phyloP scores from a whole-genome alignment of 371 early-diverging fungal genomes.

The Zopfochytrium polystomum region DNA sequence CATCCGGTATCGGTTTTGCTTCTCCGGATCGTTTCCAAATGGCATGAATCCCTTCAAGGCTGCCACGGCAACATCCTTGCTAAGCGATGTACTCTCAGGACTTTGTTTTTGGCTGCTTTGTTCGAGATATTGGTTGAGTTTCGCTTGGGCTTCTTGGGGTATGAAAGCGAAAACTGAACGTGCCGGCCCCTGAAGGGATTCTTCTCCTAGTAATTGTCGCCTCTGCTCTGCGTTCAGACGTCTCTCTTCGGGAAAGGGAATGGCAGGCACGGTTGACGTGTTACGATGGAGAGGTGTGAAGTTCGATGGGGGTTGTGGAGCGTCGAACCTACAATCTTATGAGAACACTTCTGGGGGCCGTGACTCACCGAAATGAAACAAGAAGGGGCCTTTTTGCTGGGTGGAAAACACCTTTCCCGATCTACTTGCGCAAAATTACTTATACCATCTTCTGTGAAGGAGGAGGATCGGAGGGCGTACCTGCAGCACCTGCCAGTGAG shows the following conservation, averaged over 20 bases:
- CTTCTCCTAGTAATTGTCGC: slow-evolving; percentile 67
- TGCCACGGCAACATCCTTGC: slow-evolving; percentile 60
- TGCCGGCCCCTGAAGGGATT: slow-evolving; percentile 58
- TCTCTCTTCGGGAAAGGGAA: slow-evolving; percentile 7
- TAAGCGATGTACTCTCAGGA: slow-evolving; percentile 28
- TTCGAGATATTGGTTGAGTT: slow-evolving; percentile 57
- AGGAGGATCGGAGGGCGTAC: too few species aligned
- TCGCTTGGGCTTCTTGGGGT: slow-evolving; percentile 61
- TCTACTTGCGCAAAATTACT: too few species aligned
- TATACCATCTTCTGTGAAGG: too few species aligned
- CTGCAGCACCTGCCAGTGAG: neutral
- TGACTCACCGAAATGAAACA: too few species aligned
- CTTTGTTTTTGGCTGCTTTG: slow-evolving; percentile 13
- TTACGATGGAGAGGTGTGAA: slow-evolving; percentile 1
- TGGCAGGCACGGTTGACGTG: too few species aligned
- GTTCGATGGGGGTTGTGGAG: slow-evolving; percentile 26
- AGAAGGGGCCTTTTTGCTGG: too few species aligned
- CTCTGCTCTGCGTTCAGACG: slow-evolving; percentile 59
- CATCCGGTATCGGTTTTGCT: slow-evolving; percentile 73
- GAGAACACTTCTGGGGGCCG: too few species aligned
- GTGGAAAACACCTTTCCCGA: too few species aligned
- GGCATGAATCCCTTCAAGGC: slow-evolving; percentile 86
- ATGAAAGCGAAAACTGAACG: slow-evolving; percentile 77
- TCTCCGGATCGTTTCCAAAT: slow-evolving; percentile 67
- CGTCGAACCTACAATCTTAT: slow-evolving; percentile 30